phyloP scores from a whole-genome alignment of 495 filamentous ascomycete genomes.

The Ramalina peruviana region DNA sequence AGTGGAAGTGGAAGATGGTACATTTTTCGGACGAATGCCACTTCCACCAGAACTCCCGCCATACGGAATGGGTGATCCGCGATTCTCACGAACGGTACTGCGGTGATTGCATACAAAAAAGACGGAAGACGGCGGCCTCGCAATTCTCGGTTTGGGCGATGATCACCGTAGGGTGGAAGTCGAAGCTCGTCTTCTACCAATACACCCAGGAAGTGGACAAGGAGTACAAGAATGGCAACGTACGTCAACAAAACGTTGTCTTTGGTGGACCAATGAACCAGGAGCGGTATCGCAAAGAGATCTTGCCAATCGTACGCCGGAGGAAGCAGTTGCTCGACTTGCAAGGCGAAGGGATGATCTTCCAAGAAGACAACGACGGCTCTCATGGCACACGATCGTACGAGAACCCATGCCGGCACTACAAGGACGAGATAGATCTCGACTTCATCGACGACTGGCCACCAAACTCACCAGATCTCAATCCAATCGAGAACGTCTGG shows the following conservation, averaged over 20 bases:
- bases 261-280: not conserved
- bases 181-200: not conserved
- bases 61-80: slow-evolving; percentile 3
- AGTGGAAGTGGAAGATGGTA: not conserved
- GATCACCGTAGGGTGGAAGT: not conserved
- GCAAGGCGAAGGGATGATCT: not conserved
- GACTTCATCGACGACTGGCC: slow-evolving; percentile 3
- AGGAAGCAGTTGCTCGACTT: not conserved
- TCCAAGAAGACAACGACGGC: slow-evolving; percentile 3
- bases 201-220: slow-evolving; percentile 1
- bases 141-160: slow-evolving; percentile 1
- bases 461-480: slow-evolving; percentile 2
- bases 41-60: not conserved
- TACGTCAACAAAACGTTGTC: not conserved
- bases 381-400: not conserved
- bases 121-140: not conserved
- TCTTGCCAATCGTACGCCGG: not conserved
- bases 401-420: not conserved
- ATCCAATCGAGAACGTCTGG: slow-evolving; percentile 6
- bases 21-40: not conserved
- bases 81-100: not conserved
- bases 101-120: not conserved
- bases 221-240: not conserved
- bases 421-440: not conserved
- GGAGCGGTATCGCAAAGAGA: not conserved